These are phyloP conservation scores for Naganishia kalamii DNA, from an alignment of 768 basidiomycete genomes.

Conservation along the genomic window DNA sequence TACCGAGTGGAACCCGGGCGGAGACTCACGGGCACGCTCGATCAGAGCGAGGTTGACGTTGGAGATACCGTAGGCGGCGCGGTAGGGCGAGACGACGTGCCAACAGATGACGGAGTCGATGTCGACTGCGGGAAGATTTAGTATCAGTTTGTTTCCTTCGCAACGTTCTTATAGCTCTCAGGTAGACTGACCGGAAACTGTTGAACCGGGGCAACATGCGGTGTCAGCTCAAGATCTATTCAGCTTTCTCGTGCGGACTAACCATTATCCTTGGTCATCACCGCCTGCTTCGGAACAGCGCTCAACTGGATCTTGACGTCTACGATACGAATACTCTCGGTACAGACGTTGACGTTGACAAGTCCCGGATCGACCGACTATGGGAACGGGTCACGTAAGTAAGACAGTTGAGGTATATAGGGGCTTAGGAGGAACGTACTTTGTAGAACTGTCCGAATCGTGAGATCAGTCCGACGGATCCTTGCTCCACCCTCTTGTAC, in stretches of 20 bases:
- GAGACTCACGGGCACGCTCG: slow-evolving; percentile 44
- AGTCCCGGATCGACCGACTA: slow-evolving; percentile 80
- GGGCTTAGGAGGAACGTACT: not conserved
- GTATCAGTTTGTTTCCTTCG: not conserved
- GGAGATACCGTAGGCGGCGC: slow-evolving; percentile 85
- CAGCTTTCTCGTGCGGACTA: not conserved
- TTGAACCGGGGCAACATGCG: slow-evolving; percentile 5
- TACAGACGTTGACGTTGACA: slow-evolving; percentile 87
- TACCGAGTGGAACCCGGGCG: not conserved
- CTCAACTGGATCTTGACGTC: slow-evolving; percentile 93
- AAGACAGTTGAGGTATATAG: not conserved
- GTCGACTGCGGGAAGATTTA: slow-evolving; percentile 16
- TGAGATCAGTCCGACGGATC: slow-evolving; percentile 81
- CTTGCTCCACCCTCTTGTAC: slow-evolving; percentile 67
- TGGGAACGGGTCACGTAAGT: not conserved
- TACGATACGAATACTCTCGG: slow-evolving; percentile 78
- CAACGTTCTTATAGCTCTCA: not conserved
- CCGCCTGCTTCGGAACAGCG: slow-evolving; percentile 48
- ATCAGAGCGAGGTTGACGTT: slow-evolving; percentile 61
- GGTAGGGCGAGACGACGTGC: slow-evolving; percentile 60
- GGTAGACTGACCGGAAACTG: slow-evolving; percentile 8
- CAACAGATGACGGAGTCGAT: slow-evolving; percentile 72
- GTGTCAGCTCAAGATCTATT: not conserved
- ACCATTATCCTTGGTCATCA: slow-evolving; percentile 94
- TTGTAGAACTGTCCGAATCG: slow-evolving; percentile 96